These are phyloP conservation scores for Thalassiosira mediterranea DNA, from an alignment of 352 stramenopile species.

Conservation along the genomic window DNA sequence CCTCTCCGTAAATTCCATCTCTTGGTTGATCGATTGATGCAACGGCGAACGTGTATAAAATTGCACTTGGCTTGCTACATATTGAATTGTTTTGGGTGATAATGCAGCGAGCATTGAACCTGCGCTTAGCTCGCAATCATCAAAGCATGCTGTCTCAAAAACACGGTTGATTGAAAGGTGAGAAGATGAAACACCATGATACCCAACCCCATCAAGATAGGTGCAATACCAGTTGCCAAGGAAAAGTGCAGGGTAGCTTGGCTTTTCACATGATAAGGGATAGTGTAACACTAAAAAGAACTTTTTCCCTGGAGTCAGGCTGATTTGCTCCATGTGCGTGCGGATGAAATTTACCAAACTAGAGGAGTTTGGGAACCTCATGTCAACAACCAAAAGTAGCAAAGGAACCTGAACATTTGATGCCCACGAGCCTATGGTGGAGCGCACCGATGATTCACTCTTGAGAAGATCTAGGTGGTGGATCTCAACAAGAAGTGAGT, in stretches of 20 bases:
- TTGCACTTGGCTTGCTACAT: constrained; percentile 37
- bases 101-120: constrained; percentile 25
- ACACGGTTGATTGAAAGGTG: constrained; percentile 40
- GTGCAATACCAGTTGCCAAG: constrained; percentile 51
- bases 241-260: constrained; percentile 58
- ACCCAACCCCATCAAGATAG: constrained; percentile 56
- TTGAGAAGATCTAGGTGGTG: constrained; percentile 52
- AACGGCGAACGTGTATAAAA: constrained; percentile 44
- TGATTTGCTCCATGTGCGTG: constrained; percentile 42
- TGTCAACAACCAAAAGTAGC: constrained; percentile 60
- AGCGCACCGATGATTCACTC: constrained; percentile 34
- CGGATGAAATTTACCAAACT: constrained; percentile 63
- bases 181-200: constrained; percentile 10
- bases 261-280: constrained; percentile 34
- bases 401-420: constrained; percentile 5
- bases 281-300: constrained; percentile 60
- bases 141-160: constrained; percentile 39
- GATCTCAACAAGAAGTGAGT: constrained; percentile 36
- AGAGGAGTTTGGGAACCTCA: constrained; percentile 24
- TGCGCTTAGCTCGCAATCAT: constrained; percentile 6
- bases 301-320: constrained; percentile 25
- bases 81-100: constrained; percentile 44
- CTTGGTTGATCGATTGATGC: constrained; percentile 34
- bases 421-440: constrained; percentile 36
- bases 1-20: constrained; percentile 33